phyloP scores from a whole-genome alignment of 2,329 filamentous ascomycete genomes.

The Aspergillus floridensis region DNA sequence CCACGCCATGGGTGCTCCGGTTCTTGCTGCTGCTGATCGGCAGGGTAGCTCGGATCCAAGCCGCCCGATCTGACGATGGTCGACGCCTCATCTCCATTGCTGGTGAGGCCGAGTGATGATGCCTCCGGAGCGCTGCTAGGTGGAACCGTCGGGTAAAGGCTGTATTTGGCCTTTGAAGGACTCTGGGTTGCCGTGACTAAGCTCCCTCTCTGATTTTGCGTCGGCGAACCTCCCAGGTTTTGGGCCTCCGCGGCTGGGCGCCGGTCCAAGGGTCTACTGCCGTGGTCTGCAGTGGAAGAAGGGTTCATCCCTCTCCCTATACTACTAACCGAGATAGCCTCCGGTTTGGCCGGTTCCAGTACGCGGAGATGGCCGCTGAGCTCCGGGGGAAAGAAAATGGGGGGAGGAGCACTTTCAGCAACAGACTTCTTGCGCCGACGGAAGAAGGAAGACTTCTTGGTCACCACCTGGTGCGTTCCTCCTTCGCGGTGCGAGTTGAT shows the following conservation, averaged over 20 bases:
- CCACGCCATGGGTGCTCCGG: constrained; percentile 7
- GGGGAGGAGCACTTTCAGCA: constrained; percentile 63
- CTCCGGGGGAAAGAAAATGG: constrained; percentile 49
- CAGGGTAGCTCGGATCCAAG: constrained; percentile 18
- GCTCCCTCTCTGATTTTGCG: constrained; percentile 25
- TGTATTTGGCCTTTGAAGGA: constrained; percentile 26
- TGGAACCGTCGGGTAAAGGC: constrained; percentile 27
- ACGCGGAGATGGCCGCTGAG: constrained; percentile 39
- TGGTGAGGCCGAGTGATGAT: constrained; percentile 34
- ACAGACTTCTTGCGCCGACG: constrained; percentile 88
- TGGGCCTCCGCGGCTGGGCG: constrained; percentile 17
- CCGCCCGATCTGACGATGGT: constrained; percentile 18
- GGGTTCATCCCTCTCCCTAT: constrained; percentile 84
- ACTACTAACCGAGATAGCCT: constrained; percentile 70
- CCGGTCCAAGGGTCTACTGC: constrained; percentile 22
- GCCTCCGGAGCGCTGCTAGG: constrained; percentile 25
- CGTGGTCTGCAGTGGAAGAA: constrained; percentile 38
- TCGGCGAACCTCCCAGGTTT: constrained; percentile 16
- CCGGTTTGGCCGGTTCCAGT: constrained; percentile 27
- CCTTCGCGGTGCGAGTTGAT: constrained; percentile 32
- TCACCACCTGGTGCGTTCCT: constrained; percentile 59
- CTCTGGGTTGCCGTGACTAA: constrained; percentile 22
- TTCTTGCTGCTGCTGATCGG: constrained; percentile 13
- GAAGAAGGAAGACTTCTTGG: constrained; percentile 95
- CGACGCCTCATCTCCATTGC: constrained; percentile 35